A percentile compares a stretch with the other conserved stretches of the same genome.
Evolutionary conservation across 441 rosid genomes (phyloP).

Genomic region (Metrosideros polymorpha): DNA sequence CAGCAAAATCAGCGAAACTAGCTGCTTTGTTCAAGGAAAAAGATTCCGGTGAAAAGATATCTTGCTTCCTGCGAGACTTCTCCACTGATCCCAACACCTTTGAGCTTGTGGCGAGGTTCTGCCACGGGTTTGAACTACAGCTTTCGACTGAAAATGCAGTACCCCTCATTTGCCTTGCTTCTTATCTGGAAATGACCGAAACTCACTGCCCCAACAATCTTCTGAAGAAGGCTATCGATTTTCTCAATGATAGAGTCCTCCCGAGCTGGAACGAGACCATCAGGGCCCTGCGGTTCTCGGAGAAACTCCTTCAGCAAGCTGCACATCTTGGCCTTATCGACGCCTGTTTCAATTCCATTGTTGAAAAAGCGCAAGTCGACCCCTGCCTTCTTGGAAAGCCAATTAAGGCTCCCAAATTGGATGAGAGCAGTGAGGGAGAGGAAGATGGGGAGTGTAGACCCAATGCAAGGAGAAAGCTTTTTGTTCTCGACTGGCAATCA

Average conservation of each 20-base stretch:
- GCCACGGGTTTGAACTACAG: constrained; percentile 43
- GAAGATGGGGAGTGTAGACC: constrained; percentile 28
- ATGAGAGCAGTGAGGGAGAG: constrained; percentile 12
- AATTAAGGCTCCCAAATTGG: not conserved
- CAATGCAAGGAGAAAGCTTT: constrained; percentile 57
- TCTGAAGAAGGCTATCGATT: constrained; percentile 25
- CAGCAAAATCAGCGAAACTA: constrained; percentile 56
- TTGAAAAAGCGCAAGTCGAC: constrained; percentile 36
- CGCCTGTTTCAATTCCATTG: constrained; percentile 50
- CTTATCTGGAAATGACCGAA: constrained; percentile 63
- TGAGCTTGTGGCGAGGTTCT: constrained; percentile 60
- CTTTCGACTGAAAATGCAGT: constrained; percentile 53
- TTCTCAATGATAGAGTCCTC: constrained; percentile 43
- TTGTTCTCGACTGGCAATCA: constrained; percentile 37
- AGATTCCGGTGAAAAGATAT: constrained; percentile 15
- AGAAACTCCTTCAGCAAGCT: constrained; percentile 24
- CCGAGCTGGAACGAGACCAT: constrained; percentile 65
- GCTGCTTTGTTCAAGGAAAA: constrained; percentile 29
- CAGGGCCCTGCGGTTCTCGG: constrained; percentile 35
- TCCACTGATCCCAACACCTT: constrained; percentile 40
- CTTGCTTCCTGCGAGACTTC: constrained; percentile 34
- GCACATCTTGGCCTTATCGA: constrained; percentile 33
- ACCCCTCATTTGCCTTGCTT: constrained; percentile 48
- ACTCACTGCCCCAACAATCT: constrained; percentile 49
- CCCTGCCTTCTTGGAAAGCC: constrained; percentile 46